Base-by-base conservation (phyloP, 345 rosid species). In the Melaleuca quinquenervia region DNA sequence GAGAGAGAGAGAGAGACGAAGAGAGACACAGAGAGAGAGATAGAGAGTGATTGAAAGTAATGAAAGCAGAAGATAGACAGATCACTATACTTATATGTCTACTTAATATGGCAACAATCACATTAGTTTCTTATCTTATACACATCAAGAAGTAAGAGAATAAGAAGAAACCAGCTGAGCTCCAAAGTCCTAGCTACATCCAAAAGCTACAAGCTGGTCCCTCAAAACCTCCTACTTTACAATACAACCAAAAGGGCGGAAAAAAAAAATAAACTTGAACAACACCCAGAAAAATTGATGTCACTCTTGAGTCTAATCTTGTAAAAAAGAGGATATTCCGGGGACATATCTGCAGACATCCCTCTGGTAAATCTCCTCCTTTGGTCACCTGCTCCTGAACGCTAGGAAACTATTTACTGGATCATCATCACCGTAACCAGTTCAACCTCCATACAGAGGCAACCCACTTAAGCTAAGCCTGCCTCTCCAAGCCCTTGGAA, bases 401-500 rank as follows among this genome's bases (percentile, higher is more conserved):
- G 14, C 58, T 18, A 52, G 6, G 24, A 52, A 16, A 83, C 44
- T 55, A 83, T 52, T 7, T 50, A 83, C 60, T 58, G 41, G 41
- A 52, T 41, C 60, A 26, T 54, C 83, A 53, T 45, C 50, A 52
- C 32, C 2, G 44, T 41, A 16, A 29, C 16, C 24, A 36, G 45
- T 51, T 32, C 56, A 7, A 53, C 60, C 84, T 82, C 52, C 29
- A 83, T 53, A 32, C 78, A 41, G 48, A 70, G 78, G 10, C 78
- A 36, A 18, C 48, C 82, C 51, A 22, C 78, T 18, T 58, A 12
- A 70, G 22, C 41, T 86, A 95, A 50, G 94, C 95, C 89, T 97
- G 99, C 87, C 87, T 94, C 82, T 86, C 89, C 94, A 97, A 86
- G 62, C 93, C 95, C 80, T 89, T 89, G 14, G 95, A 89, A 52